Evolutionary conservation across 2,329 filamentous ascomycete species (phyloP).

Genomic region (Xenoacremonium recifei): DNA sequence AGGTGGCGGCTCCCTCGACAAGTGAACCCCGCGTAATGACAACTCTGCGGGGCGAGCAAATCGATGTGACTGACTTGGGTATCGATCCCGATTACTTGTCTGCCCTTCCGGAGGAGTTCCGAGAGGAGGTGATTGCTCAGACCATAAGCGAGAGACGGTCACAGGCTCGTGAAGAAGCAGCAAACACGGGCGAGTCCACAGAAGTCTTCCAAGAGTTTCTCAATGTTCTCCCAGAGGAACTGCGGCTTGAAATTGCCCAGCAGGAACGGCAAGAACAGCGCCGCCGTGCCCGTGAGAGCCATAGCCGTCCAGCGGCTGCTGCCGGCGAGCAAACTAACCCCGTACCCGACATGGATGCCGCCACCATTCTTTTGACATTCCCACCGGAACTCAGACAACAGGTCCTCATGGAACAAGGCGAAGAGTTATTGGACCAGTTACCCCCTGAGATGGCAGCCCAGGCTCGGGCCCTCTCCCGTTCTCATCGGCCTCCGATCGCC

Average conservation of each 20-base stretch:
- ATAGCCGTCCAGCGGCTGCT: conserved; percentile 63
- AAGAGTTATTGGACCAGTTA: conserved; percentile 79
- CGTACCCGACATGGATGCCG: conserved; percentile 80
- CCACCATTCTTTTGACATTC: conserved; percentile 88
- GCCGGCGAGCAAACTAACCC: conserved; percentile 50
- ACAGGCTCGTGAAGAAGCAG: conserved; percentile 67
- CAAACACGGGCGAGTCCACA: conserved; percentile 68
- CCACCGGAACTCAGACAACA: conserved; percentile 81
- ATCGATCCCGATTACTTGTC: conserved; percentile 95
- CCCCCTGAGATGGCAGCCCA: conserved; percentile 85
- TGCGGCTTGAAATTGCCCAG: conserved; percentile 85
- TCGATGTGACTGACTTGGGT: conserved; percentile 91
- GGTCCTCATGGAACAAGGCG: conserved; percentile 87
- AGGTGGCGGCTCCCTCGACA: conserved; percentile 14
- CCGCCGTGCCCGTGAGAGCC: conserved; percentile 80
- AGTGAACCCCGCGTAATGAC: conserved; percentile 69
- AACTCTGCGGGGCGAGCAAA: conserved; percentile 79
- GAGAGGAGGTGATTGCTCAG: conserved; percentile 92
- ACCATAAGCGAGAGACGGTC: conserved; percentile 82
- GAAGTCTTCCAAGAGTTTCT: conserved; percentile 93
- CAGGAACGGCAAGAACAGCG: conserved; percentile 88
- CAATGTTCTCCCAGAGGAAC: conserved; percentile 85
- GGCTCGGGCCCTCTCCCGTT: conserved; percentile 66
- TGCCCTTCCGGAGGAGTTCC: conserved; percentile 94
- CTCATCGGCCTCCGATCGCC: conserved; percentile 29